Evolutionary conservation across 352 stramenopile genomes (phyloP).

Genomic region (Phytopythium delawarense): DNA sequence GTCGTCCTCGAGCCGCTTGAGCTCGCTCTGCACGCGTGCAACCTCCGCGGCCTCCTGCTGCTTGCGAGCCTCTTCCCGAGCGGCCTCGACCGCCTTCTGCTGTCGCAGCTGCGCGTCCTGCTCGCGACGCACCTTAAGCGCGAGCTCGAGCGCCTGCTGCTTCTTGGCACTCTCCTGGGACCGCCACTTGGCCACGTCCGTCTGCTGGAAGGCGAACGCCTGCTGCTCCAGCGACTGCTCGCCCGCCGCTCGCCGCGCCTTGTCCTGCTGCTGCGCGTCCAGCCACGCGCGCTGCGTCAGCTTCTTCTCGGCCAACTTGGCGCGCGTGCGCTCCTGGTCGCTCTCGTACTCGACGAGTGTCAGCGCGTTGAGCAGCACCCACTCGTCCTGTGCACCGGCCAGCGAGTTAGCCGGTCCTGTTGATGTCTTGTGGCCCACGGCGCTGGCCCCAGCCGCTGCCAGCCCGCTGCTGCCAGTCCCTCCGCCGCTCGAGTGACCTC

Average conservation of each 20-base stretch:
- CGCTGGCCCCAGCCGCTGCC: constrained; percentile 5
- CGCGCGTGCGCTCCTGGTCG: constrained; percentile 41
- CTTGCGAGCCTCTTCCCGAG: constrained; percentile 24
- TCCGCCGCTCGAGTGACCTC: not conserved
- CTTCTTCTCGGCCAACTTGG: constrained; percentile 44
- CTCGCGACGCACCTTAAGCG: constrained; percentile 51
- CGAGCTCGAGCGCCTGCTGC: constrained; percentile 37
- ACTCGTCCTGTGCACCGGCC: constrained; percentile 56
- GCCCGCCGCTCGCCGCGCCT: constrained; percentile 20
- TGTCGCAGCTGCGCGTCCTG: constrained; percentile 58
- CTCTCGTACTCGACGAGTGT: constrained; percentile 71
- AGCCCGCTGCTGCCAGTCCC: constrained; percentile 8
- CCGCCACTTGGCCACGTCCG: constrained; percentile 47
- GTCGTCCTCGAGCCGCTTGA: constrained; percentile 44
- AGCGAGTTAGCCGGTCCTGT: constrained; percentile 12
- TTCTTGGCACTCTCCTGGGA: constrained; percentile 45
- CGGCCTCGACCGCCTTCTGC: constrained; percentile 34
- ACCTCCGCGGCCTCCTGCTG: constrained; percentile 51
- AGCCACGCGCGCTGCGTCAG: constrained; percentile 58
- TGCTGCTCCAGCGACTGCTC: constrained; percentile 32
- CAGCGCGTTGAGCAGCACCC: constrained; percentile 69
- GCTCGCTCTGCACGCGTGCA: constrained; percentile 43
- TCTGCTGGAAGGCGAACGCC: constrained; percentile 37
- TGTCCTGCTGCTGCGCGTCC: constrained; percentile 51
- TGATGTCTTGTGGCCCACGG: constrained; percentile 5